phyloP scores from a whole-genome alignment of 768 basidiomycete species.

The Galerina sulciceps region DNA sequence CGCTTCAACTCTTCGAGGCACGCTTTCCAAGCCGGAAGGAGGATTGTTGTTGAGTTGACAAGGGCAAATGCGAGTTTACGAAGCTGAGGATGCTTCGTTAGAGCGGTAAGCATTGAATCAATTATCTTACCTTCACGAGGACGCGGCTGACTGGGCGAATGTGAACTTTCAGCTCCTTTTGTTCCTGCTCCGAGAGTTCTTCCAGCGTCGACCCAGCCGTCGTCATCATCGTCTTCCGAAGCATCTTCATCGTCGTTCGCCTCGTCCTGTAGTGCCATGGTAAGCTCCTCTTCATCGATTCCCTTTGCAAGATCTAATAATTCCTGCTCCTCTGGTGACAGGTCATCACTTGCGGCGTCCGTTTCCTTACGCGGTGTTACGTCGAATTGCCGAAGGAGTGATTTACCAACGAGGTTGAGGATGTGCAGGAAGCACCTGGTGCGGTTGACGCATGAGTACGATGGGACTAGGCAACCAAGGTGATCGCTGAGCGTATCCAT shows the following conservation, averaged over 20 bases:
- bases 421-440: constrained; percentile 43
- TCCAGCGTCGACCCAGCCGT: constrained; percentile 22
- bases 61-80: constrained; percentile 7
- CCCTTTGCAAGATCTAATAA: constrained; percentile 7
- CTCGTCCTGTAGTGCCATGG: background rate
- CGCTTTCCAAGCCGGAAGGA: constrained; percentile 14
- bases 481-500: constrained; percentile 38
- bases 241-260: constrained; percentile 16
- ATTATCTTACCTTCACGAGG: constrained; percentile 34
- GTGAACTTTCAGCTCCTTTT: constrained; percentile 6
- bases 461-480: constrained; percentile 22
- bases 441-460: constrained; percentile 29
- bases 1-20: constrained; percentile 9
- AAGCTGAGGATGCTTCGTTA: background rate
- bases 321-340: background rate
- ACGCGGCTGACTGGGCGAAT: constrained; percentile 24
- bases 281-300: constrained; percentile 5
- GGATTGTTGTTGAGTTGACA: constrained; percentile 7
- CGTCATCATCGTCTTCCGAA: constrained; percentile 18
- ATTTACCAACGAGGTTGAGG: constrained; percentile 39
- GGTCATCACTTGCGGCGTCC: constrained; percentile 3
- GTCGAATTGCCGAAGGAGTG: constrained; percentile 36
- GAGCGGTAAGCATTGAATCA: background rate
- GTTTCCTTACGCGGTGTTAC: constrained; percentile 14
- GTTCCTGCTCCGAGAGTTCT: constrained; percentile 11